Evolutionary conservation across 1,284 basidiomycete genomes (phyloP).

Genomic region (Ceratobasidium sp.): DNA sequence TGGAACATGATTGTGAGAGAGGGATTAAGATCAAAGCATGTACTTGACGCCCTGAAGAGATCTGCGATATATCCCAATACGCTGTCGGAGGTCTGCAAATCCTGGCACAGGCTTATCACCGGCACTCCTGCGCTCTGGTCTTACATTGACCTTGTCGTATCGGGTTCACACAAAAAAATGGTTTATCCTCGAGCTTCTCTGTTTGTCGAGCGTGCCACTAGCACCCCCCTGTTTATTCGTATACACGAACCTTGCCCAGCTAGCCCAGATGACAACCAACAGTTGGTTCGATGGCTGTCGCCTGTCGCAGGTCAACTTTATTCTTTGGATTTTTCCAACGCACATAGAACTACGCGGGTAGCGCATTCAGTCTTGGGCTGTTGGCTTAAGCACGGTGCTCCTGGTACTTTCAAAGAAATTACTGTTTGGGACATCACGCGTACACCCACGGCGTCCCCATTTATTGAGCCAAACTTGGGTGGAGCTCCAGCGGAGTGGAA

Average conservation of each 20-base stretch:
- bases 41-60: background rate
- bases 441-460: background rate
- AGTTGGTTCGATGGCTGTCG: background rate
- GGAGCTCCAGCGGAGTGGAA: background rate
- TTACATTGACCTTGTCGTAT: background rate
- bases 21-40: too few relatives aligned
- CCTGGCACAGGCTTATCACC: background rate
- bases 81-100: slow-evolving; percentile 5
- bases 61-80: background rate
- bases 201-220: background rate
- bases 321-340: background rate
- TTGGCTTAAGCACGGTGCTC: background rate
- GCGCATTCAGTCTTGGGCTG: background rate
- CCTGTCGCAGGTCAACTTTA: background rate
- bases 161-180: background rate
- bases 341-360: background rate
- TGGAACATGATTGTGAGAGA: background rate
- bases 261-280: background rate
- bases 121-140: slow-evolving; percentile 2
- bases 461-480: background rate
- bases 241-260: background rate
- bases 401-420: background rate
- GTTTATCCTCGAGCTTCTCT: background rate
- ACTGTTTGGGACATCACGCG: background rate
- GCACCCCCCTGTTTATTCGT: background rate